These are phyloP conservation scores for Anthracocystis panici-leucophaei DNA, from an alignment of 1,284 basidiomycete genomes.

Conservation along the genomic window DNA sequence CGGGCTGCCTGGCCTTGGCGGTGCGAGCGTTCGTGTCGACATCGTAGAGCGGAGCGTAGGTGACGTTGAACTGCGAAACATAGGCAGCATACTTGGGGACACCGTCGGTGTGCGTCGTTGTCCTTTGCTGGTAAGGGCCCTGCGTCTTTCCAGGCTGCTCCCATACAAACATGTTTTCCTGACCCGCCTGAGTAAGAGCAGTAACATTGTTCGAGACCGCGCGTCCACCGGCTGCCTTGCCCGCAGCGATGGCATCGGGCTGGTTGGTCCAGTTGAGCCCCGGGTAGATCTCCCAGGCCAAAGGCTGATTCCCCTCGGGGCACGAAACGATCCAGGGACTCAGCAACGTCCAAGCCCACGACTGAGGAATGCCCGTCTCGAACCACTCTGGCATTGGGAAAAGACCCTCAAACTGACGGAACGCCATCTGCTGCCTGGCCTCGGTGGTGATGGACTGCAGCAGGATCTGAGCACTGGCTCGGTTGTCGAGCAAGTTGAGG, in stretches of 20 bases:
- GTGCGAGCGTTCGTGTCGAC: constrained; percentile 42
- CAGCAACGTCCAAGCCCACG: constrained; percentile 63
- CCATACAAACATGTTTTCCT: constrained; percentile 42
- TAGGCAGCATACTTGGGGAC: constrained; percentile 54
- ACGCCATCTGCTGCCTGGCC: constrained; percentile 53
- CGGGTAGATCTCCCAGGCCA: constrained; percentile 58
- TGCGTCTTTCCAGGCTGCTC: constrained; percentile 50
- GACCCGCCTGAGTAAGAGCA: constrained; percentile 46
- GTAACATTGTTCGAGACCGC: constrained; percentile 57
- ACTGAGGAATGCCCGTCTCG: constrained; percentile 57
- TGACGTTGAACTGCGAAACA: constrained; percentile 57
- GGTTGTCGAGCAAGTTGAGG: constrained; percentile 54
- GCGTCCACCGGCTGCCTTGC: constrained; percentile 49
- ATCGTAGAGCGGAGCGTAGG: constrained; percentile 54
- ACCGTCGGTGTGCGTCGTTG: constrained; percentile 43
- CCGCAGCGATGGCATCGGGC: constrained; percentile 48
- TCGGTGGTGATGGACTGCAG: constrained; percentile 61
- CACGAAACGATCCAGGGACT: constrained; percentile 50
- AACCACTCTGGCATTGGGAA: constrained; percentile 57
- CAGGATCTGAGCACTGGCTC: constrained; percentile 53
- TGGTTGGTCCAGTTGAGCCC: constrained; percentile 52
- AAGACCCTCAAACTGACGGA: constrained; percentile 54
- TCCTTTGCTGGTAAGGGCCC: constrained; percentile 58
- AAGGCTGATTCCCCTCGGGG: constrained; percentile 48
- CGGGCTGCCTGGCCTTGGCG: constrained; percentile 55